Conservation (phyloP, 2,329 filamentous ascomycete genomes). For the Aspergillus niger region DNA sequence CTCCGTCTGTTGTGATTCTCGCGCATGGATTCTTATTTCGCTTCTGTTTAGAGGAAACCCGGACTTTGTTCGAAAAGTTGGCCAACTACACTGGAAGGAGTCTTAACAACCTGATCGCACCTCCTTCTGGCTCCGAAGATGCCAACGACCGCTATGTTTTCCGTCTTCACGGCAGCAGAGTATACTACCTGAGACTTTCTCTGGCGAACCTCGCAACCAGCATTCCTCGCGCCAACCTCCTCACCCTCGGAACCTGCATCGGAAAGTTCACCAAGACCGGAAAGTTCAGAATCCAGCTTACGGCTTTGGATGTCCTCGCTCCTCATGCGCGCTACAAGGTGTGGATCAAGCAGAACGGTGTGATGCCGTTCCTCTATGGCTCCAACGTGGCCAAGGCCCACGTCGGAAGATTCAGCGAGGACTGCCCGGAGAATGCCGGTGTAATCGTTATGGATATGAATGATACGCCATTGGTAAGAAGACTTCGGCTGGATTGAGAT, state of each 20-base stretch:
- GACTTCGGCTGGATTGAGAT: not conserved
- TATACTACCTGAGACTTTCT: constrained; percentile 89
- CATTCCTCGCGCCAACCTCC: constrained; percentile 75
- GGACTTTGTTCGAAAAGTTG: constrained; percentile 86
- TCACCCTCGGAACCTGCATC: constrained; percentile 60
- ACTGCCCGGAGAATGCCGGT: constrained; percentile 90
- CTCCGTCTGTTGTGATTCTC: too few species aligned
- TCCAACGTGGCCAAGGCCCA: constrained; percentile 84
- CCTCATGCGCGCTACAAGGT: constrained; percentile 94
- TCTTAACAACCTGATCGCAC: constrained; percentile 80
- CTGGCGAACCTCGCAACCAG: constrained; percentile 90
- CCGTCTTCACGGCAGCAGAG: constrained; percentile 75
- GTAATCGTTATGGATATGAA: constrained; percentile 90
- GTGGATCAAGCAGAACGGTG: constrained; percentile 94
- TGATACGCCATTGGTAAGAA: constrained; percentile 71
- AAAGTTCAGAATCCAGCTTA: constrained; percentile 68
- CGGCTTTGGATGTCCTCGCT: constrained; percentile 83
- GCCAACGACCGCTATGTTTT: constrained; percentile 82
- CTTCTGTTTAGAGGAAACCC: constrained; percentile 39
- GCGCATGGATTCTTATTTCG: not conserved
- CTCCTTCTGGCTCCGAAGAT: constrained; percentile 64
- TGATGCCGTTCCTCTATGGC: constrained; percentile 96
- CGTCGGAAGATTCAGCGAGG: constrained; percentile 81
- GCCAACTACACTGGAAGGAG: constrained; percentile 89
- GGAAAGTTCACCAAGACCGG: constrained; percentile 8